Base-by-base conservation (phyloP, 202 grass and related monocot species). In the Schoenoplectus triqueter region DNA sequence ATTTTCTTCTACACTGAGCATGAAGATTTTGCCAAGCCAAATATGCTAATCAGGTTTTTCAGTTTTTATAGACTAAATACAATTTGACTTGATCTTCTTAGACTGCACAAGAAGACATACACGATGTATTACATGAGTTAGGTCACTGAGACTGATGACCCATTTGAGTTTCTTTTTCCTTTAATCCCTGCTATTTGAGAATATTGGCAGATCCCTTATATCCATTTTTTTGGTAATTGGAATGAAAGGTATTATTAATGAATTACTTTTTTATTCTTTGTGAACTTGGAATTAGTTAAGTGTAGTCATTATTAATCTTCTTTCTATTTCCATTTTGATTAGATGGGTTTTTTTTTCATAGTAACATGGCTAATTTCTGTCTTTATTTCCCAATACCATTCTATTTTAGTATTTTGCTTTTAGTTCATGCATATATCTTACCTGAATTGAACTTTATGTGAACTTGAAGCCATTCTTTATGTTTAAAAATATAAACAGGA, bases 401-500 rank as follows among this genome's bases (percentile, higher is more conserved):
- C 62, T 83, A 40, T 7, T 51, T 70, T 48, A 84, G 65, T 60
- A 69, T 47, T 84, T 52, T 31, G 31, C 31, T 31, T 39, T 84
- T 70, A 40, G 7, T 40, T 14, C 19, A 39, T 76, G 18, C 20
- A 20, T 59, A 17, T 84, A 45, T 84, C 1, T 60, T 59, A 69
- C 68, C 14, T 69, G 2, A 76, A 80, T 19, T 78, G 21, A 77
- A 7, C 68, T 68, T 61, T 65, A 66, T 49, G 0, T 44, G 18
- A 10, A 52, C 78, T 72, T 86, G 86, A 44, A 11, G 0, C 49
- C 65, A 62, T 86, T 67, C 17, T n/a, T 90, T 73, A 84, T 86
- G 79, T 73, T 78, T 15, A 31, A 31, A 51, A 75, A 52, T 52
- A 31, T 10, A 49, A 78, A 78, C 71, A 98, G 96, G 93, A 98